These are phyloP conservation scores for Kluyveromyces dobzhanskii DNA, from an alignment of 805 yeast genomes.

Conservation along the genomic window DNA sequence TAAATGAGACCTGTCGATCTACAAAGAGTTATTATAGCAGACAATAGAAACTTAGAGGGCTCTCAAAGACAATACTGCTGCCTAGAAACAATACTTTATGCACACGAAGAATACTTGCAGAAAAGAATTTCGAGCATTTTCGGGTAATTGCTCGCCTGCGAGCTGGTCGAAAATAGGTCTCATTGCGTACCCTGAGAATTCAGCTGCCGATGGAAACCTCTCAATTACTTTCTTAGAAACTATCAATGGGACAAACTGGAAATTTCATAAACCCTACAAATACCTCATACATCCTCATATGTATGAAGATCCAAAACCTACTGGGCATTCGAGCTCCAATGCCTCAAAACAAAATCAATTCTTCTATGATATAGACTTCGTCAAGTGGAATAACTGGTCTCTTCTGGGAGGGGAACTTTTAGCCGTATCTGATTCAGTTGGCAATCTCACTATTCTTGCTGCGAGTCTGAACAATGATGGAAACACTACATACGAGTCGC, in stretches of 20 bases:
- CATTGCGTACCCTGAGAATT: slow-evolving; percentile 56
- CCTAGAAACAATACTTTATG: neutral
- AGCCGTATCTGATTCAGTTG: slow-evolving; percentile 66
- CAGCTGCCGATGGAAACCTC: slow-evolving; percentile 32
- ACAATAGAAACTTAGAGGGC: too few species aligned
- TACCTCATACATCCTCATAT: slow-evolving; percentile 27
- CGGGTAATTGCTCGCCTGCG: slow-evolving; percentile 22
- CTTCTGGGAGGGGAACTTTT: slow-evolving; percentile 60
- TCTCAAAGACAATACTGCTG: too few species aligned
- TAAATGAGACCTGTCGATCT: too few species aligned
- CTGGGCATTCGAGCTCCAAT: slow-evolving; percentile 14
- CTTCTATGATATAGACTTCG: slow-evolving; percentile 34
- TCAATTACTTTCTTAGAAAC: slow-evolving; percentile 63
- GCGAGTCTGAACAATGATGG: slow-evolving; percentile 40
- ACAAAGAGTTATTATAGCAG: too few species aligned
- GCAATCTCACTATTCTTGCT: slow-evolving; percentile 51
- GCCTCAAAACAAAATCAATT: slow-evolving; percentile 18
- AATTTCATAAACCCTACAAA: slow-evolving; percentile 41
- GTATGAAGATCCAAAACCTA: slow-evolving; percentile 14
- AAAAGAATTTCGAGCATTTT: neutral
- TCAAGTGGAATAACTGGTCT: slow-evolving; percentile 61
- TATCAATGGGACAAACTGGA: slow-evolving; percentile 72
- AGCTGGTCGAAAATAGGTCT: slow-evolving; percentile 85
- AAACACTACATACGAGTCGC: slow-evolving; percentile 25
- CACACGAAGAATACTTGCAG: neutral